phyloP scores from a whole-genome alignment of 371 early-diverging fungal species.

The Syncephalastrum sp. region DNA sequence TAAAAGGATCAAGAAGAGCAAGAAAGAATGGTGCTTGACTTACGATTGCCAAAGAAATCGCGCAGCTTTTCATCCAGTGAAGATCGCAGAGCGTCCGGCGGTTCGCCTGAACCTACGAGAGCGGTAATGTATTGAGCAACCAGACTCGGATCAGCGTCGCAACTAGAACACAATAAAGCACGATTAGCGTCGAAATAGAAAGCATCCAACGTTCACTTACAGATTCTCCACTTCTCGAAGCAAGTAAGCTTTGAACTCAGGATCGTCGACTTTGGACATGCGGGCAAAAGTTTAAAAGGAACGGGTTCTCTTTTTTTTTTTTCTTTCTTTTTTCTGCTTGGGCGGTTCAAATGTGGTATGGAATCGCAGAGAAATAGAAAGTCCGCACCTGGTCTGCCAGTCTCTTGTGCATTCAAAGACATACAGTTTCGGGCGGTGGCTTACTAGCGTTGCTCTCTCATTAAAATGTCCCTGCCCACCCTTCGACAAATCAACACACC shows the following conservation, averaged over 20 bases:
- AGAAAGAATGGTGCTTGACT: conserved; percentile 9
- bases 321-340: neutral
- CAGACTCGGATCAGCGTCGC: conserved; percentile 75
- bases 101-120: conserved; percentile 64
- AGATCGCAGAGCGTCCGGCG: conserved; percentile 27
- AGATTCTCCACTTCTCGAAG: conserved; percentile 37
- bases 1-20: too few relatives aligned
- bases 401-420: too few relatives aligned
- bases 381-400: neutral
- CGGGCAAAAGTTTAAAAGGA: neutral
- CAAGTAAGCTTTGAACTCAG: conserved; percentile 13
- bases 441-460: too few relatives aligned
- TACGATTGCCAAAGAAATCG: conserved; percentile 59
- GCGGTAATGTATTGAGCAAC: conserved; percentile 80
- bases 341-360: too few relatives aligned
- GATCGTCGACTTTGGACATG: conserved; percentile 9
- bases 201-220: conserved; percentile 37
- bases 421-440: too few relatives aligned
- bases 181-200: neutral
- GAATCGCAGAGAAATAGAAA: neutral
- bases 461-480: too few relatives aligned
- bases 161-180: conserved; percentile 57
- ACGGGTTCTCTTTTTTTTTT: neutral
- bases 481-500: too few relatives aligned
- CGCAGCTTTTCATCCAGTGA: conserved; percentile 41